These are phyloP conservation scores for Mycena venus DNA, from an alignment of 768 basidiomycete genomes.

Conservation along the genomic window DNA sequence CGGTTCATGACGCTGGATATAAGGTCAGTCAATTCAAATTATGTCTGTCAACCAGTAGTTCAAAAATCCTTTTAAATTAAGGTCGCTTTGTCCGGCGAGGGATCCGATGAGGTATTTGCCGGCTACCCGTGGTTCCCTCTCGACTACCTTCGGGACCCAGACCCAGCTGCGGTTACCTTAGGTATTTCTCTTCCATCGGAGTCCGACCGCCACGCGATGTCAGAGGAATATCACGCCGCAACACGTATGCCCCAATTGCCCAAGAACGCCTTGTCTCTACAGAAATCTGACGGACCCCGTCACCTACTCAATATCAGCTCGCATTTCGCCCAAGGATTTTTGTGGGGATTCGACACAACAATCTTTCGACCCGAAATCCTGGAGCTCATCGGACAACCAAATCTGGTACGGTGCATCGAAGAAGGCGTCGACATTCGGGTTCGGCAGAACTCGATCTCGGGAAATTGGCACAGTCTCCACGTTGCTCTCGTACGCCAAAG, in stretches of 20 bases:
- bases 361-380: background rate
- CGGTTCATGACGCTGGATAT: slow-evolving; percentile 24
- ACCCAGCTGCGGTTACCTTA: background rate
- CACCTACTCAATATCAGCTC: background rate
- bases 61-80: background rate
- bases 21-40: slow-evolving; percentile 14
- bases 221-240: background rate
- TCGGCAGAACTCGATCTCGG: slow-evolving; percentile 4
- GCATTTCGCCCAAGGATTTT: background rate
- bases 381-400: background rate
- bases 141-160: background rate
- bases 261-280: background rate
- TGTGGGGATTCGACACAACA: background rate
- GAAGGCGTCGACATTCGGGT: slow-evolving; percentile 20
- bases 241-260: background rate
- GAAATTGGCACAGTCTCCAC: slow-evolving; percentile 27
- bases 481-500: slow-evolving; percentile 20
- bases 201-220: background rate
- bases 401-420: background rate
- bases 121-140: slow-evolving; percentile 3
- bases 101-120: background rate
- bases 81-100: slow-evolving; percentile 8
- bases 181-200: slow-evolving; percentile 8
- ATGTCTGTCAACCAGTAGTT: background rate
- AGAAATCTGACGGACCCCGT: background rate